Evolutionary conservation across 208 protist genomes (phyloP), one percentile per base, ranked within the genome.

Genomic region (Leishmania aethiopica): DNA sequence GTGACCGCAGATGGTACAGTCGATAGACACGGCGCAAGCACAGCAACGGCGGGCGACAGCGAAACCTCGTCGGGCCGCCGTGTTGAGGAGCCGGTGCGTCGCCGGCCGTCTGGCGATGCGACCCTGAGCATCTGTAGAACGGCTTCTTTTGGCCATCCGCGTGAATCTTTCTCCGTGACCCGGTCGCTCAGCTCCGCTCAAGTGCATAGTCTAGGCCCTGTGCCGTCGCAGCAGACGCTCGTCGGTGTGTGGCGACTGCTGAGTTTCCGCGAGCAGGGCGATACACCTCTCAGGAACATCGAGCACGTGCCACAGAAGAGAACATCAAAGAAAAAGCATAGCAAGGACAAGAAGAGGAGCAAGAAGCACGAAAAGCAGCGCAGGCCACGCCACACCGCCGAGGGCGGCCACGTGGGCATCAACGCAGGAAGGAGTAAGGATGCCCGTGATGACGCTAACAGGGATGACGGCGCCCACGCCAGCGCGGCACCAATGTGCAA

Each of bases 231-330:
- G 77, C 78, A 82, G 74, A 81, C 73, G 37, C 42, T 78, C 53
- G 55, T 78, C 45, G 59, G 74, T 55, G 74, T 55, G 60, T 87
- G 79, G 77, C 47, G 59, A 47, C 81, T 91, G 66, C 76, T 91
- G 64, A 89, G 81, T 37, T 91, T 91, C 69, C 73, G 78, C 28
- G 78, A 83, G 60, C 84, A 85, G 62, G 86, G 85, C 42, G 88
- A 89, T 77, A 69, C 78, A 22, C 84, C 79, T 45, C 42, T 90
- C 25, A 77, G 79, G 10, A 86, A 82, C 55, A 53, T 71, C n/a
- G 75, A 84, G 73, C 47, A 83, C 66, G 72, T 83, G 66, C 72
- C 78, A 28, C 70, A 80, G 73, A 66, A 81, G 55, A 37, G 40
- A 32, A 77, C 70, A 53, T 11, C 72, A 1, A 85, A 79, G 45